Evolutionary conservation across 208 protist species (phyloP).

Genomic region (Leishmania arabica): DNA sequence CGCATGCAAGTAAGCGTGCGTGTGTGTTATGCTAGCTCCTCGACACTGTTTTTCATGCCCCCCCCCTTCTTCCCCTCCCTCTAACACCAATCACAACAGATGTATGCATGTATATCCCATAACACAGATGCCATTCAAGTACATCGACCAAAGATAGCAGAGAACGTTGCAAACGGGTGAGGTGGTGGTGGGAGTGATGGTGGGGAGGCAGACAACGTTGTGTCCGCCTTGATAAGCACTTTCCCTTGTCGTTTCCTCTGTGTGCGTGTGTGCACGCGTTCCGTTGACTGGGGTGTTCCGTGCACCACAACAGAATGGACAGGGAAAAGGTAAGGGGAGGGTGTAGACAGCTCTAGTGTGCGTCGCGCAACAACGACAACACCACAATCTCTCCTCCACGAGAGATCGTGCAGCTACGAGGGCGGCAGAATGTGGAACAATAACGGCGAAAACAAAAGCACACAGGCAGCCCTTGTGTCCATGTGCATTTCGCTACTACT

Average conservation of each 20-base stretch:
- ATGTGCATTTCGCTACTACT: neutral
- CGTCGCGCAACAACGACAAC: neutral
- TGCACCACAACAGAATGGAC: neutral
- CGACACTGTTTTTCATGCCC: neutral
- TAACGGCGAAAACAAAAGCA: slow-evolving; percentile 5
- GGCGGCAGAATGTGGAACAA: neutral
- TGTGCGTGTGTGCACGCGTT: neutral
- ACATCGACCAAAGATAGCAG: neutral
- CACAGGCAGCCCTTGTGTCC: neutral
- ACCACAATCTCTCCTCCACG: neutral
- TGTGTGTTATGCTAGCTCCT: neutral
- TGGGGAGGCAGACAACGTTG: no score
- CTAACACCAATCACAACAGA: no score
- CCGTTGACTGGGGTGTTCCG: neutral
- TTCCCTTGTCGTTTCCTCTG: neutral
- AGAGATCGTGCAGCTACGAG: neutral
- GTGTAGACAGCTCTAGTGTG: neutral
- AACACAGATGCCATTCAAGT: no score
- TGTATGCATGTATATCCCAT: no score
- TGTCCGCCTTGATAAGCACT: no score
- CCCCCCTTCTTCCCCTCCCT: no score
- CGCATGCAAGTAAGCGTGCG: neutral
- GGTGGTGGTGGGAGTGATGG: no score
- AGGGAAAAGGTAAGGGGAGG: neutral
- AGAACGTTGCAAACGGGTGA: neutral